Base-by-base conservation (phyloP, 106 monocot species). In the Dioscorea dumetorum region DNA sequence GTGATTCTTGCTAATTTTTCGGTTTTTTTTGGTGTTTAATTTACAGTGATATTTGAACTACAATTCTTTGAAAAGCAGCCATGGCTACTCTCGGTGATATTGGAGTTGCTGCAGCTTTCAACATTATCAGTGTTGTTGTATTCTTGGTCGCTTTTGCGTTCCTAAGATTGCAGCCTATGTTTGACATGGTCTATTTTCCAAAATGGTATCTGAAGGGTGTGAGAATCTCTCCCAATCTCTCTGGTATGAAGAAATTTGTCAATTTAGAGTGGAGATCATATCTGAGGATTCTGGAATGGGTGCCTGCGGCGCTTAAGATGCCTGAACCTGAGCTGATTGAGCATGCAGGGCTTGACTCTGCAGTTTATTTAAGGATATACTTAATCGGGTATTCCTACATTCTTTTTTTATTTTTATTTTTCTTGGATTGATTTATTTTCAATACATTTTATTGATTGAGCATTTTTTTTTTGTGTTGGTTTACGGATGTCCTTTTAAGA, bases 301-400 rank as follows among this genome's bases (percentile, higher is more conserved):
- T 99, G 84, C 97, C 92, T 19, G 89, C 80, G 61, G 97, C 97
- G n/a, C 83, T 99, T n/a, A 90, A 83, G 79, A 99, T 99, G 97
- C 92, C 97, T 50, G 92, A 99, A 75, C 89, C 78, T 33, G 97
- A 99, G 73, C 77, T 99, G 16, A 99, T 99, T 75, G 82, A 90
- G 3, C 97, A 99, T 77, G 97, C 97, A 18, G 97, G 97, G 18
- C 84, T 99, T 70, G 97, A 99, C 77, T 93, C 97, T 48, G 92
- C 87, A 73, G 85, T 88, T 73, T 93, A 76, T 81, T 66, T 93
- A 59, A 52, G 88, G 74, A 93, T 93, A 58, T 93, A 88, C 66
- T 68, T 88, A 58, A 74, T 85, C 53, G 92, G 92, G 92, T 93
- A 77, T 62, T 58, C 11, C 19, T 5, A 24, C 22, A 51, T 71